Conservation (phyloP, 148 eudicot genomes). For the Pouteria glomerata region DNA sequence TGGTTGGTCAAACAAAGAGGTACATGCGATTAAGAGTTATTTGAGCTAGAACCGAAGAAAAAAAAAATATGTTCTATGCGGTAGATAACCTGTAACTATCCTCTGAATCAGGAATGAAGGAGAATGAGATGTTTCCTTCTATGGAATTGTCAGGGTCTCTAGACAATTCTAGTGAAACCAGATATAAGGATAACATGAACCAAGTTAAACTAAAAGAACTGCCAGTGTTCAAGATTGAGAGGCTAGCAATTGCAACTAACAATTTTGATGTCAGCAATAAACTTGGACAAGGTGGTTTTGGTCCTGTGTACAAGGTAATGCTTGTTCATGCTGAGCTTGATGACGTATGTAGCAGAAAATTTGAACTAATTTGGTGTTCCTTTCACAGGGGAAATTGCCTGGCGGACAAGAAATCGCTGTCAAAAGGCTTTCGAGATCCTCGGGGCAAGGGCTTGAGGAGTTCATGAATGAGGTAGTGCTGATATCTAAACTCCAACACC, state of each 20-base stretch:
- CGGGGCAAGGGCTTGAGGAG: constrained; percentile 45
- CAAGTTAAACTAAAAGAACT: constrained; percentile 24
- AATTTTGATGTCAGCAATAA: constrained; percentile 26
- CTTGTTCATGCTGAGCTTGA: not conserved
- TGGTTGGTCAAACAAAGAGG: constrained; percentile 17
- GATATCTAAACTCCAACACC: constrained; percentile 55
- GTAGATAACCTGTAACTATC: not conserved
- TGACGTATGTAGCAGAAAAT: not conserved
- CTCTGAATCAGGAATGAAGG: constrained; percentile 1
- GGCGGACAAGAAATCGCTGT: constrained; percentile 43
- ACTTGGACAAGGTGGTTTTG: constrained; percentile 60
- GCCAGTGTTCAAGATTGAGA: constrained; percentile 29
- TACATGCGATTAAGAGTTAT: not conserved
- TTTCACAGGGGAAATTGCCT: constrained; percentile 32
- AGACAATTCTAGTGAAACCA: not conserved
- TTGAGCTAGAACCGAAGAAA: not conserved
- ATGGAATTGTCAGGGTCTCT: not conserved
- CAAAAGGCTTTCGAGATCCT: constrained; percentile 42
- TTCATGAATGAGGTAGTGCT: constrained; percentile 45
- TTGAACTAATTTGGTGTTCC: not conserved
- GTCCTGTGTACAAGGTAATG: constrained; percentile 25
- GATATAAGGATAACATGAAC: not conserved
- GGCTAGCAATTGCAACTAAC: constrained; percentile 35
- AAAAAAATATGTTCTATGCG: not conserved
- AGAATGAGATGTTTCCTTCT: not conserved